phyloP scores from a whole-genome alignment of 805 yeast species.

The Ogataea pignaliae region DNA sequence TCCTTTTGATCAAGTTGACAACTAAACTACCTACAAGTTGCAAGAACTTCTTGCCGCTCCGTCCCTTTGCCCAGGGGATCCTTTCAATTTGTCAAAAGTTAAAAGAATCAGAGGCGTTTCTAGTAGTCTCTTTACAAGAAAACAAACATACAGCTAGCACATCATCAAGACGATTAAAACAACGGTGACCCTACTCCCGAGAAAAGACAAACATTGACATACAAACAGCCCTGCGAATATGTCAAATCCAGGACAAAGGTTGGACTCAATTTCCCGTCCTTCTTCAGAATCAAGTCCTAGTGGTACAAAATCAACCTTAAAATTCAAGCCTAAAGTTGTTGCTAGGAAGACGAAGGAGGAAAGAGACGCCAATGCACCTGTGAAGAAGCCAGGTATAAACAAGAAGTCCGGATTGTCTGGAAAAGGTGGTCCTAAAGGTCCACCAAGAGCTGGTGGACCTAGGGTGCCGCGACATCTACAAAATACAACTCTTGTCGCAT shows the following conservation, averaged over 20 bases:
- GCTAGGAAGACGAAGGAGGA: constrained; percentile 82
- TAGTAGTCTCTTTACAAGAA: no score
- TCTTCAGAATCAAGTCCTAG: constrained; percentile 3
- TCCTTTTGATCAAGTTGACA: no score
- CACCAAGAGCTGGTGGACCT: constrained; percentile 4
- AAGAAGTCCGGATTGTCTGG: constrained; percentile 20
- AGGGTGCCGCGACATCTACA: constrained; percentile 33
- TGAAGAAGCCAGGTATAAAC: constrained; percentile 31
- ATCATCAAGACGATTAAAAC: no score
- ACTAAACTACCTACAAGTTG: no score
- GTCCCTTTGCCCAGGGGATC: no score
- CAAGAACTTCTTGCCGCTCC: no score
- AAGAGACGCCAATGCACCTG: constrained; percentile 71
- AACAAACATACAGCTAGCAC: no score
- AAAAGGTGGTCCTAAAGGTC: constrained; percentile 29
- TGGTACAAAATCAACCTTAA: constrained; percentile 46
- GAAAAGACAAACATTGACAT: not conserved
- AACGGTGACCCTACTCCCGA: no score
- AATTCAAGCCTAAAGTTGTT: constrained; percentile 84
- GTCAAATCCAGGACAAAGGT: constrained; percentile 18
- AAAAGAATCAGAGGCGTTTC: no score
- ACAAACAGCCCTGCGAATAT: constrained; percentile 4
- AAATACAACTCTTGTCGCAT: constrained; percentile 60
- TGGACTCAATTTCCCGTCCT: constrained; percentile 1
- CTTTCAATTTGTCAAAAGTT: no score